Conservation (phyloP, 306 rosid genomes). For the Prosopis cineraria region DNA sequence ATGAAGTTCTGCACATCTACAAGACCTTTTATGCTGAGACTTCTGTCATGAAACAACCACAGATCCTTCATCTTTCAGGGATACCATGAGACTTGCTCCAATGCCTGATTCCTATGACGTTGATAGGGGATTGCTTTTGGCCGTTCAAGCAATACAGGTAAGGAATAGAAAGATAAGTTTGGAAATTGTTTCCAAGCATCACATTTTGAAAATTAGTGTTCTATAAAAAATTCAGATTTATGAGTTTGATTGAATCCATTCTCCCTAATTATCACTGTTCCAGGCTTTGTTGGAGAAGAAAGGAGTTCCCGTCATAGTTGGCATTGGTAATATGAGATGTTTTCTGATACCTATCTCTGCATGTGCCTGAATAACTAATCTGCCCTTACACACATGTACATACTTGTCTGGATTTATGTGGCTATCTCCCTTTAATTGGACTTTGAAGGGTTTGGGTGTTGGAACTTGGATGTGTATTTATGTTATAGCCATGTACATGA, state of each 20-base stretch:
- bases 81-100: slow-evolving; percentile 81
- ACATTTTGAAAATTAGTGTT: slow-evolving; percentile 38
- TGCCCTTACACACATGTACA: slow-evolving; percentile 6
- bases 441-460: slow-evolving; percentile 13
- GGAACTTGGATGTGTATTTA: not conserved
- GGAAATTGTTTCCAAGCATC: slow-evolving; percentile 34
- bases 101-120: slow-evolving; percentile 97
- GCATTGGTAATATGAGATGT: slow-evolving; percentile 75
- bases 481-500: not conserved
- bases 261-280: slow-evolving; percentile 37
- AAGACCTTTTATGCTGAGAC: slow-evolving; percentile 46
- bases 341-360: slow-evolving; percentile 18
- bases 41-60: slow-evolving; percentile 99
- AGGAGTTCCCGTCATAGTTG: slow-evolving; percentile 91
- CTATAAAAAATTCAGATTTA: slow-evolving; percentile 14
- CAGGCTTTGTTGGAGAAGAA: slow-evolving; percentile 99
- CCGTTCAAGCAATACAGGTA: slow-evolving; percentile 99
- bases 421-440: slow-evolving; percentile 22
- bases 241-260: slow-evolving; percentile 37
- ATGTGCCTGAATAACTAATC: slow-evolving; percentile 18
- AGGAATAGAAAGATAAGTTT: slow-evolving; percentile 36
- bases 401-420: slow-evolving; percentile 1
- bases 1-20: slow-evolving; percentile 31
- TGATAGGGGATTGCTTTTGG: slow-evolving; percentile 97
- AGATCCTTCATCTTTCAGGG: slow-evolving; percentile 99